Evolutionary conservation across 805 yeast species (phyloP), one percentile per base, ranked within the genome.

Genomic region (Teunomyces atbi): DNA sequence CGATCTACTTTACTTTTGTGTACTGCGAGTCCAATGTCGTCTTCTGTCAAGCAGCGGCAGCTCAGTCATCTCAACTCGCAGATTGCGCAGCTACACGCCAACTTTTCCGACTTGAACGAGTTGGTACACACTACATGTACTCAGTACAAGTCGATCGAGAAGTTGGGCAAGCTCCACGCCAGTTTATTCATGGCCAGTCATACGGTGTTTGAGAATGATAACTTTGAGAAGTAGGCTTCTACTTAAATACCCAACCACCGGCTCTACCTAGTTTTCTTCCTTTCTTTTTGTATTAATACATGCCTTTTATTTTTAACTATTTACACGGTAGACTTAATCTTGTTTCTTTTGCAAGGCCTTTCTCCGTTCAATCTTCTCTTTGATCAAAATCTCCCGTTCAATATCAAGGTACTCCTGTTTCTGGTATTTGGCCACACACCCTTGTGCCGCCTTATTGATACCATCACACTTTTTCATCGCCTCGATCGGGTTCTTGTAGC

Each of bases 391-490:
- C 55, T 84, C 89, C 53, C 89, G 73, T 59, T 87, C 88, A 38
- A 69, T 73, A 61, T 89, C 96, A 47, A 86, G 75, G 54, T 76
- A 84, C 54, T 82, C 79, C 51, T 79, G 78, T 39, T 73, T 73
- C 64, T 86, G 89, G 52, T 78, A 79, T 18, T 71, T 65, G 16
- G 74, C 63, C 41, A 89, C 81, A 65, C 96, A 89, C 6, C 68
- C 77, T 54, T 78, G 71, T 79, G 86, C 81, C 12, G 71, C 76
- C 44, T 76, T 72, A 52, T 82, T 79, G 47, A 77, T 74, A n/a
- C 63, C 72, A 41, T 78, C 75, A 56, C 96, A 89, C 36, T 77
- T 73, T 56, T 80, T 82, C 71, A 86, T 79, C 4, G 81, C 88
- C 38, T 79, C 83, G 36, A 86, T 51, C 4, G 94, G 76, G 45